These are phyloP conservation scores for Beta corolliflora DNA, from an alignment of 179 eudicot genomes.

Conservation along the genomic window DNA sequence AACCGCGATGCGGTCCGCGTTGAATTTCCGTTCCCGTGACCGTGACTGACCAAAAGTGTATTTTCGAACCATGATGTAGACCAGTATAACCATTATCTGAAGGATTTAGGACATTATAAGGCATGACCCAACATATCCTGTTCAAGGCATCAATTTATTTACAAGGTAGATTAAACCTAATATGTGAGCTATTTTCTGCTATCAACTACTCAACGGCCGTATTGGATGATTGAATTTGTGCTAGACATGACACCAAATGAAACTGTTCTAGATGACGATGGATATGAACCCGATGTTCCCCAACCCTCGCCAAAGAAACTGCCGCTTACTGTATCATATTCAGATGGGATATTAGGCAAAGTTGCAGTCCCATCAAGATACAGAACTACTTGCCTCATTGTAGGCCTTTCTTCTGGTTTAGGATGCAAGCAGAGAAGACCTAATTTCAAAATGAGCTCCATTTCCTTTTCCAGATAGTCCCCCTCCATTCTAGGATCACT, in stretches of 20 bases:
- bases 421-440: constrained; percentile 33
- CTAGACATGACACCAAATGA: neutral
- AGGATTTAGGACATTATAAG: neutral
- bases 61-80: no score
- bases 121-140: neutral
- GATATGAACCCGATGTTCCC: constrained; percentile 4
- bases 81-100: neutral
- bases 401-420: constrained; percentile 34
- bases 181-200: neutral
- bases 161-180: neutral
- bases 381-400: constrained; percentile 33
- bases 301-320: constrained; percentile 13
- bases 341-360: constrained; percentile 31
- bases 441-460: constrained; percentile 30
- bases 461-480: constrained; percentile 14
- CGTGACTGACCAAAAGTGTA: no score
- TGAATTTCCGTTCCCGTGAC: no score
- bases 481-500: constrained; percentile 25
- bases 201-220: constrained; percentile 15
- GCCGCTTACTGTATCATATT: constrained; percentile 10
- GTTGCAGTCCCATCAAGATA: constrained; percentile 20
- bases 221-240: constrained; percentile 13
- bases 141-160: neutral
- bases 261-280: constrained; percentile 9
- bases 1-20: no score